Base-by-base conservation (phyloP, 169 alveolate genomes). In the Cryptosporidium meleagridis region DNA sequence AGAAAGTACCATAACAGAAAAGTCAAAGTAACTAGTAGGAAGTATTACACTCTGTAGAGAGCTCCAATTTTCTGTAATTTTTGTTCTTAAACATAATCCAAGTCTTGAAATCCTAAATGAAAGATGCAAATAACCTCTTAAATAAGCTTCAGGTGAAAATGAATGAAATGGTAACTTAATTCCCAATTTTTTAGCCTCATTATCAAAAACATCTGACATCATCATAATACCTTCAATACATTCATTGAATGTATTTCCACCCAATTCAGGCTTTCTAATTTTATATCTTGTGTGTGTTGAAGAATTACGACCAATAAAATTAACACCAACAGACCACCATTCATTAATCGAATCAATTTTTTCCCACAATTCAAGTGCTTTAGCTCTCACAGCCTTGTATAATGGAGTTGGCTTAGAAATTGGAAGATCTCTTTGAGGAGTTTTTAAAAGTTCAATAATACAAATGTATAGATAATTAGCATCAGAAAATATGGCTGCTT, bases 111-210 rank as follows among this genome's bases (percentile, higher is more conserved):
- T 26, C 44, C 89, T 59, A 33, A 80, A 80, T 37, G 89, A 80
- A 61, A 80, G 75, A 41, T 80, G 75, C 1, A 80, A 39, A 44
- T 62, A 80, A 6, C 89, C 89, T 44, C 89, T 80, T 55, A 80
- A 48, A 45, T 80, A 80, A 41, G 89, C 31, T 48, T 80, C 89
- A 10, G 89, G 89, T 10, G 89, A 80, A 51, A 80, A 80, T 8
- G 80, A 80, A 59, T 80, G 33, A 16, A 31, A 51, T 16, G 75
- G 62, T 4, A 80, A 12, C 44, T 39, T 61, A 62, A 80, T 45
- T 41, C 89, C 89, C 61, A 80, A 59, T 3, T 18, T 39, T 26
- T 44, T 80, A 16, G 89, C 89, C 16, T 65, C 53, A 31, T 69
- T 14, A 31, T 80, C 89, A 62, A 48, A 80, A 7, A 45, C 26